Evolutionary conservation across 148 eudicot genomes (phyloP).

Genomic region (Dysphania ambrosioides): DNA sequence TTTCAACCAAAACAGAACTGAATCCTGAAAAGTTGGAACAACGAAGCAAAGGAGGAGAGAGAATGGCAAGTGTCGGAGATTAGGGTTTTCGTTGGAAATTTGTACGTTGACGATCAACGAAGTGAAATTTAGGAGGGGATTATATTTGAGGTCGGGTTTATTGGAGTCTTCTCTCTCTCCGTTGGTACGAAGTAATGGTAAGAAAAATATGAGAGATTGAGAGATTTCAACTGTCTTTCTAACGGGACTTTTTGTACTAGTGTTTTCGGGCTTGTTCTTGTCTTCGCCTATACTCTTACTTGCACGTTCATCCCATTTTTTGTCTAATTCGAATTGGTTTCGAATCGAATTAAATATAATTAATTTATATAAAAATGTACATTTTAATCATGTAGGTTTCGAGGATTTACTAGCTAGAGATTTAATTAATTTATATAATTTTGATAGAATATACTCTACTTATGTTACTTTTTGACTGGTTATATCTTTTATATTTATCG

Average conservation of each 20-base stretch:
- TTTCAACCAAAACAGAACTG: background rate
- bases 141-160: background rate
- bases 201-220: constrained; percentile 5
- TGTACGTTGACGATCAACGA: constrained; percentile 13
- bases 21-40: background rate
- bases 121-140: background rate
- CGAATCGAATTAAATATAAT: no score
- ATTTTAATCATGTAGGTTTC: no score
- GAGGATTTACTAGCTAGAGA: no score
- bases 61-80: background rate
- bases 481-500: no score
- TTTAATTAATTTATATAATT: no score
- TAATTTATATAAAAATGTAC: no score
- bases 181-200: constrained; percentile 4
- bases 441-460: no score
- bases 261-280: constrained; percentile 14
- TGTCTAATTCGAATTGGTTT: no score
- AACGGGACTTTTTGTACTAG: background rate
- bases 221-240: constrained; percentile 10
- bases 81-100: background rate
- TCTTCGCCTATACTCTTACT: constrained; percentile 14
- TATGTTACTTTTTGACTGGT: no score
- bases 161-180: constrained; percentile 22
- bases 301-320: constrained; percentile 10
- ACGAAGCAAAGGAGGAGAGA: background rate